phyloP scores from a whole-genome alignment of 768 basidiomycete species.

The Paxillus involutus region DNA sequence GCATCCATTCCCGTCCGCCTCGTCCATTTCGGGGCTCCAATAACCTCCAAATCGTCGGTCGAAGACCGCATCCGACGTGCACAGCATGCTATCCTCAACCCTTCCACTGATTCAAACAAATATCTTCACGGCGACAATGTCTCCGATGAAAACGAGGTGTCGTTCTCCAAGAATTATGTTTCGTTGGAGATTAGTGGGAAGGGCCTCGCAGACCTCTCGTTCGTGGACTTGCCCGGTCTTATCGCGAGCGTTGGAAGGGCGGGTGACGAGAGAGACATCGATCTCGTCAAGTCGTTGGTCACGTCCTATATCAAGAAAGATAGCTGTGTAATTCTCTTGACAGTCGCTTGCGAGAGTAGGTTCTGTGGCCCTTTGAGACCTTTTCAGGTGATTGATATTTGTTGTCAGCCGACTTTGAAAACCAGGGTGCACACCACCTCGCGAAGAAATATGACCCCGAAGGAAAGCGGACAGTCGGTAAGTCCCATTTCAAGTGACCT shows the following conservation, averaged over 20 bases:
- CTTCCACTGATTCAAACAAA: conserved; percentile 19
- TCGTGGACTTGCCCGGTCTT: conserved; percentile 59
- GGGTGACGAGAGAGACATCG: conserved; percentile 52
- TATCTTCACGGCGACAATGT: conserved; percentile 1
- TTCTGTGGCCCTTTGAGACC: too few species aligned
- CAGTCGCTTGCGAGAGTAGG: conserved; percentile 32
- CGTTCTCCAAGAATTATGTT: conserved; percentile 52
- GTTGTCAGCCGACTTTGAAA: conserved; percentile 64
- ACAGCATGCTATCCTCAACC: conserved; percentile 60
- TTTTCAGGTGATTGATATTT: too few species aligned
- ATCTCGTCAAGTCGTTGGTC: conserved; percentile 56
- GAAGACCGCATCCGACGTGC: conserved; percentile 63
- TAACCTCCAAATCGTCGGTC: conserved; percentile 49
- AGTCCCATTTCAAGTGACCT: conserved; percentile 5
- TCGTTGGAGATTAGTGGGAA: conserved; percentile 54
- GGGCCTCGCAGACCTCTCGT: conserved; percentile 57
- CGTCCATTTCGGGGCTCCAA: conserved; percentile 42
- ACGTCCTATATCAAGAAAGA: conserved; percentile 53
- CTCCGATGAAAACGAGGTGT: conserved; percentile 3
- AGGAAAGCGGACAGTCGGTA: conserved; percentile 65
- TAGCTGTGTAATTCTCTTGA: conserved; percentile 62
- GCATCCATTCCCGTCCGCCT: conserved; percentile 37
- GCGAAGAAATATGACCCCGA: conserved; percentile 55
- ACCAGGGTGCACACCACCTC: conserved; percentile 62
- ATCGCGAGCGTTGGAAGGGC: conserved; percentile 49